These are phyloP conservation scores for Dentipellis sp. DNA, from an alignment of 768 basidiomycete species.

Conservation along the genomic window DNA sequence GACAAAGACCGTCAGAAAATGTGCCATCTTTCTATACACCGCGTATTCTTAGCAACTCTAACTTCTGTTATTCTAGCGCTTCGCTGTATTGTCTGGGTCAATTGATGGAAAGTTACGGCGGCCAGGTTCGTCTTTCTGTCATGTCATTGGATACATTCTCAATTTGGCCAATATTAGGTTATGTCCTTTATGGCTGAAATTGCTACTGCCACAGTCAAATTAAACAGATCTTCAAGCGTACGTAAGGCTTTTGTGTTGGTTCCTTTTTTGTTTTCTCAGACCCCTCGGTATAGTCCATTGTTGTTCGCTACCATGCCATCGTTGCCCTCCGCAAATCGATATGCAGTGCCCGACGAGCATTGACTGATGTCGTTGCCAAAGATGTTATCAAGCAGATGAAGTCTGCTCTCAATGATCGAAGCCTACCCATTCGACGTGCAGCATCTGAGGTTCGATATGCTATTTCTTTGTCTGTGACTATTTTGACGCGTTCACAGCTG, in stretches of 20 bases:
- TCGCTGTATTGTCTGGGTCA: constrained; percentile 85
- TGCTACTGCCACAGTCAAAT: constrained; percentile 51
- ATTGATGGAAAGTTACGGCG: constrained; percentile 76
- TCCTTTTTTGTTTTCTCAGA: constrained; percentile 4
- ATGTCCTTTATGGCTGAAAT: constrained; percentile 96
- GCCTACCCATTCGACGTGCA: constrained; percentile 76
- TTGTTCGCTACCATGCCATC: constrained; percentile 78
- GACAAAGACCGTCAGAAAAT: constrained; percentile 52
- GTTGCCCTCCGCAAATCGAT: constrained; percentile 71
- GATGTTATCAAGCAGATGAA: constrained; percentile 84
- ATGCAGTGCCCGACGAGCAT: constrained; percentile 70
- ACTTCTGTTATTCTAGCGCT: constrained; percentile 38
- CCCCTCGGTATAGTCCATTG: constrained; percentile 44
- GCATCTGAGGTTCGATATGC: constrained; percentile 54
- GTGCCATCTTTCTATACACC: constrained; percentile 30
- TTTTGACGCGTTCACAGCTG: constrained; percentile 29
- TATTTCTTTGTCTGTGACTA: not conserved
- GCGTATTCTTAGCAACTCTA: no score
- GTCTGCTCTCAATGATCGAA: constrained; percentile 69
- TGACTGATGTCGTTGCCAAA: constrained; percentile 67
- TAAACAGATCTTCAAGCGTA: constrained; percentile 65
- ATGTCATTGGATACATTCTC: not conserved
- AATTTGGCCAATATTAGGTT: constrained; percentile 41
- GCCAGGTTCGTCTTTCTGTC: constrained; percentile 48
- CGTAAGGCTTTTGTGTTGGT: constrained; percentile 19